phyloP scores from a whole-genome alignment of 2,329 filamentous ascomycete genomes.

The Fusarium pseudoanthophilum region DNA sequence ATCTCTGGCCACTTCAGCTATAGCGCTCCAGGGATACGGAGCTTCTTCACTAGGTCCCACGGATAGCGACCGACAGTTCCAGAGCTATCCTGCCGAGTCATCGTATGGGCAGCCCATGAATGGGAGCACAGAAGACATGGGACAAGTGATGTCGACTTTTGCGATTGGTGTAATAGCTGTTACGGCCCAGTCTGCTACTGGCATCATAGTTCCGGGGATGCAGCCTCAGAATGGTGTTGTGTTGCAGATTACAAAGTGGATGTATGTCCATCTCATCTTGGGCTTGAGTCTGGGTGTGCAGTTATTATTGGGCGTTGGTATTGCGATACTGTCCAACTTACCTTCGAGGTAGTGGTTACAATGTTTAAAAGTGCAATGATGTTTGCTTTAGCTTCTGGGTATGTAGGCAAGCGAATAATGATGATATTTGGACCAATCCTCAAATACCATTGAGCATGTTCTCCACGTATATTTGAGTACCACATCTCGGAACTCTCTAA shows the following conservation, averaged over 20 bases:
- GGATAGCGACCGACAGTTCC: slow-evolving; percentile 37
- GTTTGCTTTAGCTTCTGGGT: neutral
- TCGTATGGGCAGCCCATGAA: slow-evolving; percentile 49
- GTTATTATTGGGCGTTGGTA: slow-evolving; percentile 39
- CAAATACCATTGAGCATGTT: neutral
- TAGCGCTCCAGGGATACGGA: slow-evolving; percentile 40
- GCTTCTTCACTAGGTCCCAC: slow-evolving; percentile 29
- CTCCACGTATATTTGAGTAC: neutral
- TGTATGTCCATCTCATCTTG: slow-evolving; percentile 45
- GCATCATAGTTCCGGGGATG: slow-evolving; percentile 42
- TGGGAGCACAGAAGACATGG: slow-evolving; percentile 51
- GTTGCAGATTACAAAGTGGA: slow-evolving; percentile 50
- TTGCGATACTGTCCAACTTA: slow-evolving; percentile 28
- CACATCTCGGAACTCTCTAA: neutral
- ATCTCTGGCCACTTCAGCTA: slow-evolving; percentile 27
- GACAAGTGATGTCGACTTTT: slow-evolving; percentile 50
- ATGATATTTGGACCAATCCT: neutral
- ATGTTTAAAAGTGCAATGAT: neutral
- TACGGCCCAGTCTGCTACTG: slow-evolving; percentile 46
- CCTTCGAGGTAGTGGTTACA: neutral
- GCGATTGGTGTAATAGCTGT: slow-evolving; percentile 51
- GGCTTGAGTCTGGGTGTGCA: slow-evolving; percentile 48
- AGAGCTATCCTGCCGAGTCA: slow-evolving; percentile 56
- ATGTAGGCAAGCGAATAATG: neutral
- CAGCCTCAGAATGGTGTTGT: slow-evolving; percentile 47